Percentiles rank a stretch among this genome's conserved stretches.
phyloP scores from a whole-genome alignment of 768 basidiomycete genomes.

The Gloeophyllum trabeum region DNA sequence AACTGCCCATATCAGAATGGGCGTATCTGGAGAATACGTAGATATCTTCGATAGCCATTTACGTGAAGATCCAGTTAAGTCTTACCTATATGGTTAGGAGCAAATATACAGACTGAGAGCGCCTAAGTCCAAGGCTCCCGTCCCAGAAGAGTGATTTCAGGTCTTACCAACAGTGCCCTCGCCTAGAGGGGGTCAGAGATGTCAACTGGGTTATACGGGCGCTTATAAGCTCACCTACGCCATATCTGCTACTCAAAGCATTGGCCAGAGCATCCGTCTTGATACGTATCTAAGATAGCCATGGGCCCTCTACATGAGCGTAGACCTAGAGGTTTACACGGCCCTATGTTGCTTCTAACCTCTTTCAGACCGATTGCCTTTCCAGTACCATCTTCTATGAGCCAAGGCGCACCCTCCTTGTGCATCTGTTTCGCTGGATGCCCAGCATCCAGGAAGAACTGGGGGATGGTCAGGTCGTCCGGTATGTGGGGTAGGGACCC shows the following conservation, averaged over 20 bases:
- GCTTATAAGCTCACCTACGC: too few relatives aligned
- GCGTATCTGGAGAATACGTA: conserved; percentile 31
- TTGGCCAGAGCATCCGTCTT: conserved; percentile 45
- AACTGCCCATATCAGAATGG: conserved; percentile 43
- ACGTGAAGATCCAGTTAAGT: not conserved
- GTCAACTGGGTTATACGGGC: too few relatives aligned
- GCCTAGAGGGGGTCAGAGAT: too few relatives aligned
- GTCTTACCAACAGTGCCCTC: too few relatives aligned
- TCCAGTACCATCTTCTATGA: conserved; percentile 48
- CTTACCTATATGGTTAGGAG: conserved; percentile 53
- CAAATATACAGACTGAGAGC: conserved; percentile 48
- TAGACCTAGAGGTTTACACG: not conserved
- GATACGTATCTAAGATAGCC: conserved; percentile 20
- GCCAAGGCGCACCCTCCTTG: conserved; percentile 34
- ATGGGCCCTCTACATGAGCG: too few relatives aligned
- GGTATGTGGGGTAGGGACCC: conserved; percentile 28
- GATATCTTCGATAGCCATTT: not conserved
- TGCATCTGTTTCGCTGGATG: conserved; percentile 34
- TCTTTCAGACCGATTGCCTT: conserved; percentile 31
- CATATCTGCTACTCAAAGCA: conserved; percentile 34
- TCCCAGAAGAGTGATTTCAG: too few relatives aligned
- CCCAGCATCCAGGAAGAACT: conserved; percentile 45
- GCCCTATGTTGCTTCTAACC: conserved; percentile 19
- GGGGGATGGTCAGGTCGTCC: conserved; percentile 52
- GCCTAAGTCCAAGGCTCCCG: too few relatives aligned